These are phyloP conservation scores for Ophiocordyceps sinensis DNA, from an alignment of 2,329 filamentous ascomycete species.

Conservation along the genomic window DNA sequence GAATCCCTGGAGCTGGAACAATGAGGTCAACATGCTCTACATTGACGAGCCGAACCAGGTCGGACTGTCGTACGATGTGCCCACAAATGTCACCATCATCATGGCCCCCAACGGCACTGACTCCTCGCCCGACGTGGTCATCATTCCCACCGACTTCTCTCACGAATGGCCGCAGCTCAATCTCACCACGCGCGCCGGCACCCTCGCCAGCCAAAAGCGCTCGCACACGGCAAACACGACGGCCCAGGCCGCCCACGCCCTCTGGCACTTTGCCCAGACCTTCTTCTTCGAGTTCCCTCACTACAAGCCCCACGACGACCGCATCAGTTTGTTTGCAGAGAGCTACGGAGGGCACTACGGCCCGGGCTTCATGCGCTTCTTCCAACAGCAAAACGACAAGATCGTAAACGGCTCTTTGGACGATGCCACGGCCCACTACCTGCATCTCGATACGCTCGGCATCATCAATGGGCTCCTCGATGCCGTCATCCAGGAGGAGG, in stretches of 20 bases:
- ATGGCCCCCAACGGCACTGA: no score
- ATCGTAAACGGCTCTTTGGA: constrained; percentile 21
- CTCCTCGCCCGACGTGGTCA: constrained; percentile 31
- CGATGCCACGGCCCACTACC: not conserved
- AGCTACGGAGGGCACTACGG: constrained; percentile 59
- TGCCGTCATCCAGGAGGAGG: constrained; percentile 41
- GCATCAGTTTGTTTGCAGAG: constrained; percentile 52
- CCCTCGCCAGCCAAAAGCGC: constrained; percentile 14
- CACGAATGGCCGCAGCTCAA: constrained; percentile 14
- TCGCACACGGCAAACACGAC: constrained; percentile 32
- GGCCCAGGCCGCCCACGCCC: constrained; percentile 43
- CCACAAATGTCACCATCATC: constrained; percentile 41
- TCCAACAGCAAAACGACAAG: constrained; percentile 48
- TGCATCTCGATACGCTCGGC: constrained; percentile 43
- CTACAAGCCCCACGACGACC: constrained; percentile 38
- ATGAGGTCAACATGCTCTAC: constrained; percentile 35
- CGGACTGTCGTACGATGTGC: constrained; percentile 49
- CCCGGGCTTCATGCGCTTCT: constrained; percentile 43
- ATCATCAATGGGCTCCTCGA: constrained; percentile 61
- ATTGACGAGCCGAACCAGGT: constrained; percentile 52
- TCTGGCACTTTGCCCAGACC: constrained; percentile 1
- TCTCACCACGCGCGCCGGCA: constrained; percentile 20
- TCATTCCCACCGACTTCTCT: constrained; percentile 8
- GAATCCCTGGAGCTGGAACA: constrained; percentile 51
- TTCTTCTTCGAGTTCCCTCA: constrained; percentile 20